Conservation (phyloP, 257 asterid genomes). For the Mentha longifolia region DNA sequence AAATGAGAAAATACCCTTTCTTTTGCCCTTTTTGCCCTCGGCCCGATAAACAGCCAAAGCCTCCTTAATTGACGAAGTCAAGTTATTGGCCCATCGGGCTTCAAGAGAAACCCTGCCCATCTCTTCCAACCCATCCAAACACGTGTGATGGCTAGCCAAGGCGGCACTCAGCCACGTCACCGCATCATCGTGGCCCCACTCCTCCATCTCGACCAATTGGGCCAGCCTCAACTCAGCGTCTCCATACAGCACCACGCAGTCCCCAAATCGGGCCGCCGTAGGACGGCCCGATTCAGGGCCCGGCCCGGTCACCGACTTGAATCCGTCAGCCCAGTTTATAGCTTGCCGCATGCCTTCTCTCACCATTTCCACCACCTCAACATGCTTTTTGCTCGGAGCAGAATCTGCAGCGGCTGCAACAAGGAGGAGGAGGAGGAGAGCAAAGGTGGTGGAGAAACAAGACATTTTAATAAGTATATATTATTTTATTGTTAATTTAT, state of each 20-base stretch:
- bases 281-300: conserved; percentile 19
- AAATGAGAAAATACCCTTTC: conserved; percentile 37
- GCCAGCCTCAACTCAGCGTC: conserved; percentile 52
- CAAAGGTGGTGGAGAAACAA: conserved; percentile 30
- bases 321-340: conserved; percentile 41
- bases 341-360: conserved; percentile 46
- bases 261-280: conserved; percentile 26
- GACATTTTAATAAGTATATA: conserved; percentile 29
- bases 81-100: conserved; percentile 41
- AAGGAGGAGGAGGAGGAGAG: conserved; percentile 31
- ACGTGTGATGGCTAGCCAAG: conserved; percentile 59
- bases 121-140: conserved; percentile 63
- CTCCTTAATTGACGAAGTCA: conserved; percentile 46
- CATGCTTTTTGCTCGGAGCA: conserved; percentile 30
- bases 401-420: conserved; percentile 20
- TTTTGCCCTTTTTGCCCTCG: neutral
- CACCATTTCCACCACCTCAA: conserved; percentile 43
- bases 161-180: conserved; percentile 78
- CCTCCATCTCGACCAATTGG: conserved; percentile 32
- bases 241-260: conserved; percentile 56
- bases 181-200: conserved; percentile 49
- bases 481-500: neutral
- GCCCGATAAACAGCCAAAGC: conserved; percentile 50
- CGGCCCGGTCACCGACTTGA: conserved; percentile 26
- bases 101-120: conserved; percentile 22